These are phyloP conservation scores for Secale cereale DNA, from an alignment of 176 grass and related monocot species.

Conservation along the genomic window DNA sequence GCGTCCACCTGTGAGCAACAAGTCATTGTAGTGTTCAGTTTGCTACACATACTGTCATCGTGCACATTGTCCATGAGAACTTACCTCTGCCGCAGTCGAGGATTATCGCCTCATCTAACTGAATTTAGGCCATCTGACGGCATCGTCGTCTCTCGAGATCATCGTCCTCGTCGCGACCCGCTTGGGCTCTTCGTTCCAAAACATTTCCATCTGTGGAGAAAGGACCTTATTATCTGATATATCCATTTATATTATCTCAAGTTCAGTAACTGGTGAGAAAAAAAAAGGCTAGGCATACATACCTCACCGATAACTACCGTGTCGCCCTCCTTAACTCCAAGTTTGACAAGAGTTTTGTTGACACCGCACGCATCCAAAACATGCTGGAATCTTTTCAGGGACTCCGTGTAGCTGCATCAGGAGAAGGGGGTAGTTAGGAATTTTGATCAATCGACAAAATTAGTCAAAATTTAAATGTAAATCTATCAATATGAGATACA, in stretches of 20 bases:
- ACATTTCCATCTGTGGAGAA: conserved; percentile 40
- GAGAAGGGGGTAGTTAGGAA: conserved; percentile 1
- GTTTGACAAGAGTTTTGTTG: conserved; percentile 70
- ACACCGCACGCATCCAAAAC: conserved; percentile 89
- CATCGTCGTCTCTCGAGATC: conserved; percentile 31
- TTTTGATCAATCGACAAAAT: neutral
- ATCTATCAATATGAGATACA: neutral
- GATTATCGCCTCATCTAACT: conserved; percentile 15
- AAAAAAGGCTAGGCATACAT: conserved; percentile 6
- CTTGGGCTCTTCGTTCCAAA: conserved; percentile 44
- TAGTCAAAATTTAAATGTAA: neutral
- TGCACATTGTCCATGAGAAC: neutral
- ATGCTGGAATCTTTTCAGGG: conserved; percentile 81
- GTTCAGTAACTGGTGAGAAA: neutral
- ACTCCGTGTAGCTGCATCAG: conserved; percentile 76
- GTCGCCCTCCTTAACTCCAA: conserved; percentile 89
- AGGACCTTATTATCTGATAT: neutral
- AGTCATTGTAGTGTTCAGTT: neutral
- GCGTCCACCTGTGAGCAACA: neutral
- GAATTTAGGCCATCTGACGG: conserved; percentile 52
- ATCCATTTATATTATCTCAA: neutral
- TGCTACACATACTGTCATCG: neutral
- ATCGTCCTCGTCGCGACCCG: neutral
- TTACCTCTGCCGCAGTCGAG: neutral
- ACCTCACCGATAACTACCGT: conserved; percentile 82